Evolutionary conservation across 2,329 filamentous ascomycete genomes (phyloP), one percentile per base, ranked within the genome.

Genomic region (Trichoderma sp.): DNA sequence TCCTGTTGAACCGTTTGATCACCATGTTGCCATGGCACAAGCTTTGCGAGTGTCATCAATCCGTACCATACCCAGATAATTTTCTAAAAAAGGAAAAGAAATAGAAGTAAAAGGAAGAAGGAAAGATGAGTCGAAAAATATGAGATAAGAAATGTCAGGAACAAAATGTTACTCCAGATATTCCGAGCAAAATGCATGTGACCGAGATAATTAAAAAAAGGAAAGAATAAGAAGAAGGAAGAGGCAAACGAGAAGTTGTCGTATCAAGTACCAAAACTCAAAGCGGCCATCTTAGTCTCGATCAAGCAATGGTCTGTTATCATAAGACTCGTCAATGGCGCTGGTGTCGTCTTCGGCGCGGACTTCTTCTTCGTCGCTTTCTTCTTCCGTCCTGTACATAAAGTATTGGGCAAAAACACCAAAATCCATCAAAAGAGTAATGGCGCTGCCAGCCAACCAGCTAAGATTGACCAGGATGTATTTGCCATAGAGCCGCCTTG

Each of bases 361-460:
- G 6, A 79, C 78, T n/a, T 79, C 78, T 21, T 79, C 77, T 50
- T 79, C 79, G n/a, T 78, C 78, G 45, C 18, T 66, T 18, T 84
- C 82, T 0, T 82, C 80, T 6, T 85, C 83, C 4, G 85, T 85
- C 78, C 88, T 89, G 83, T 98, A 98, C 81, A 97, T 83, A 82
- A 97, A 98, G 82, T 97, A 98, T 84, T 98, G 96, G 12, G 91
- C 90, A 84, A 98, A 98, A 3, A 98, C 97, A 33, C 89, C 91
- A 82, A 95, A 87, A 84, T 98, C 97, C 78, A 98, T 85, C 74
- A 97, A 85, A 74, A 98, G 85, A 2, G 96, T 98, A 1, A 97
- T 95, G 66, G 97, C 88, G 82, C 95, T 98, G 1, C 97, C 97
- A 4, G 95, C 88, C 76, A 99, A 81, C 97, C 97, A 99, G 78